These are phyloP conservation scores for Echites panduratus DNA, from an alignment of 257 asterid species.

Conservation along the genomic window DNA sequence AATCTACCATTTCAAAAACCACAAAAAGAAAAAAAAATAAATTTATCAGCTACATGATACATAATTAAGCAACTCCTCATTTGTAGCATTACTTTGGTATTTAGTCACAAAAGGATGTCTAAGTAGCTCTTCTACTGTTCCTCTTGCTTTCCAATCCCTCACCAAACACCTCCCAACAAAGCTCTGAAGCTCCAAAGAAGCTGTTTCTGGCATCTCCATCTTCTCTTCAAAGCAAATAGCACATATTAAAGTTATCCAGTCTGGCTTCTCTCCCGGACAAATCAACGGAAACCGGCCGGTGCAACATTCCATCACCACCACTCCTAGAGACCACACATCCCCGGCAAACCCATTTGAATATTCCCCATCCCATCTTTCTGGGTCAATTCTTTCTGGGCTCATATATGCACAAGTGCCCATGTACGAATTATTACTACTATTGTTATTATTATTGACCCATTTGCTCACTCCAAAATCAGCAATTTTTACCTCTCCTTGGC, in stretches of 20 bases:
- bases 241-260: conserved; percentile 41
- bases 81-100: conserved; percentile 6
- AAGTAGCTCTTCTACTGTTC: conserved; percentile 43
- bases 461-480: conserved; percentile 45
- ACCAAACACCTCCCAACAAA: conserved; percentile 42
- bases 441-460: background rate
- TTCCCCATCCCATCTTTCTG: conserved; percentile 35
- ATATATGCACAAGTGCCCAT: conserved; percentile 44
- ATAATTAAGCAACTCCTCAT: background rate
- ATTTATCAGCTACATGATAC: conserved; percentile 1
- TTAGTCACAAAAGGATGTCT: conserved; percentile 38
- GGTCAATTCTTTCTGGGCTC: conserved; percentile 54
- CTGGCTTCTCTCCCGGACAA: conserved; percentile 27
- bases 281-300: conserved; percentile 39
- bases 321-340: conserved; percentile 51
- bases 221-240: conserved; percentile 31
- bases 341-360: conserved; percentile 32
- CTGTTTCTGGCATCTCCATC: conserved; percentile 25
- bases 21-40: background rate
- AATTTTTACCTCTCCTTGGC: conserved; percentile 33
- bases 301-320: conserved; percentile 44
- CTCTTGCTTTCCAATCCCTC: conserved; percentile 47
- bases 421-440: background rate
- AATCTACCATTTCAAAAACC: background rate
- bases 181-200: conserved; percentile 33